Evolutionary conservation across 768 basidiomycete species (phyloP).

Genomic region (Amanita subjunquillea): DNA sequence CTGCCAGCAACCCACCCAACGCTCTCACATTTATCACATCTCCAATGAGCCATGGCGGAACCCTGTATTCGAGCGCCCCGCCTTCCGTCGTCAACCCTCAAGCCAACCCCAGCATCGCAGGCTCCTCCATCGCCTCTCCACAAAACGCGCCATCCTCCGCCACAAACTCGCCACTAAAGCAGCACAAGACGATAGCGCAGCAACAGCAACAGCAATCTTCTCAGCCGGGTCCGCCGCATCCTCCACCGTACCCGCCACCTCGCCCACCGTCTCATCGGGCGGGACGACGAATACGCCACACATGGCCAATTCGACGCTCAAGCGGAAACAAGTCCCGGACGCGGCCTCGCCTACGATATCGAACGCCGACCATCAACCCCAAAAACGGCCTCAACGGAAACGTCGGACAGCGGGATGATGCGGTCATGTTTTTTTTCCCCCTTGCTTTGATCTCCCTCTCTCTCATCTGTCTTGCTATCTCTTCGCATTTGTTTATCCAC

Average conservation of each 20-base stretch:
- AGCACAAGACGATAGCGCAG: constrained; percentile 45
- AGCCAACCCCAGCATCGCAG: constrained; percentile 14
- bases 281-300: constrained; percentile 41
- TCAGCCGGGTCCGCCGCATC: constrained; percentile 19
- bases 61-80: constrained; percentile 41
- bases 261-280: constrained; percentile 19
- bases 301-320: constrained; percentile 37
- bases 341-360: constrained; percentile 41
- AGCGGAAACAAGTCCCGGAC: constrained; percentile 40
- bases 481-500: constrained; percentile 10
- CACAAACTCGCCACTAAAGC: constrained; percentile 50
- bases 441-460: neutral
- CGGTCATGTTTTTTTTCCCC: constrained; percentile 9
- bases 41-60: constrained; percentile 18
- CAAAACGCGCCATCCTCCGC: constrained; percentile 42
- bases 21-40: constrained; percentile 13
- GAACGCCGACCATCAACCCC: constrained; percentile 31
- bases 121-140: constrained; percentile 29
- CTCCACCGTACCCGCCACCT: constrained; percentile 20
- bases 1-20: constrained; percentile 8
- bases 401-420: constrained; percentile 37
- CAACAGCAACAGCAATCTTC: constrained; percentile 14
- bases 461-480: constrained; percentile 9
- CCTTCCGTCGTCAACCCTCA: constrained; percentile 35
- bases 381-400: constrained; percentile 46